Evolutionary conservation across 192 early-diverging fungal species (phyloP).

Genomic region (Irineochytrium annulatum): DNA sequence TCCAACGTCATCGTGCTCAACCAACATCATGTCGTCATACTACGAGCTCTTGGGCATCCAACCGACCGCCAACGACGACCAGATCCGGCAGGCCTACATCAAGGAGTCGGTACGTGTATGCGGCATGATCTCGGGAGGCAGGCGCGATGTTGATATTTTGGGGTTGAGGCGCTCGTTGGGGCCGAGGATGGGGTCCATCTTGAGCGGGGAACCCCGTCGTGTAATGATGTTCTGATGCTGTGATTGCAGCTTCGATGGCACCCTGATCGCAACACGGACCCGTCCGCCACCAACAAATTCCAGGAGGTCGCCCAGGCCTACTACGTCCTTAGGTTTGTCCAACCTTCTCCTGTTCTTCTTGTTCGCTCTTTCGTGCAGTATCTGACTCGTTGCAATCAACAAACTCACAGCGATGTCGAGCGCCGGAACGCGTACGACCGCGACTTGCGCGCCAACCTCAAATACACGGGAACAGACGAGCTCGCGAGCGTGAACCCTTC

Average conservation of each 20-base stretch:
- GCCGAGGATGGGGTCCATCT: no score
- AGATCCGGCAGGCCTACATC: conserved; percentile 81
- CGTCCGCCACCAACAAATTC: conserved; percentile 58
- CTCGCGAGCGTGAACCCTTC: conserved; percentile 51
- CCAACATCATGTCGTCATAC: conserved; percentile 47
- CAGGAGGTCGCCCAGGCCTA: conserved; percentile 77
- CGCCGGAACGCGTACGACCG: conserved; percentile 31
- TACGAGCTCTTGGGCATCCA: conserved; percentile 62
- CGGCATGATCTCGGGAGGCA: not conserved
- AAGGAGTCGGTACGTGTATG: conserved; percentile 47
- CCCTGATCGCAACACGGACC: conserved; percentile 50
- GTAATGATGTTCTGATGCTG: no score
- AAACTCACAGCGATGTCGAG: conserved; percentile 31
- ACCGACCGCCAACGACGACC: conserved; percentile 54
- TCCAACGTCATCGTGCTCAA: no score
- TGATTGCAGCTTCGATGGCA: conserved; percentile 47
- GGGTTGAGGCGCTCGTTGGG: conserved; percentile 26
- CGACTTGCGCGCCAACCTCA: conserved; percentile 5
- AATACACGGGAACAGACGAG: conserved; percentile 15
- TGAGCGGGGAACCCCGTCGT: no score
- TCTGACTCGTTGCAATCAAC: not conserved
- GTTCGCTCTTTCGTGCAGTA: no score
- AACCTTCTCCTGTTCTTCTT: conserved; percentile 2
- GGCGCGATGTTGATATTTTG: no score
- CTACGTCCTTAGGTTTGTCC: conserved; percentile 59